Base-by-base conservation (phyloP, 164 flowering plant species). In the Vitis rotundifolia region DNA sequence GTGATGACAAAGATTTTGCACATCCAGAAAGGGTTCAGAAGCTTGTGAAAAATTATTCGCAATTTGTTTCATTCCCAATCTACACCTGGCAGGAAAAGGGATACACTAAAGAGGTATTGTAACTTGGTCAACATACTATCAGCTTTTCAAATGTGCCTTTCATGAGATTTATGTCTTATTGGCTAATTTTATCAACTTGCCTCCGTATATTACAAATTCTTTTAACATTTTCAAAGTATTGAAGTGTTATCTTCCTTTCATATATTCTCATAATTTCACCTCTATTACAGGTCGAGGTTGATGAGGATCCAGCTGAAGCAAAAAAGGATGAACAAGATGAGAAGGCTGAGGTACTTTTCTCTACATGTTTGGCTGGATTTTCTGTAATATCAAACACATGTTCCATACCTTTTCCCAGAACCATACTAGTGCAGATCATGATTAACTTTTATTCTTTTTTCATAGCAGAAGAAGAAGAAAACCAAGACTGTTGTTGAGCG, bases 61-160 rank as follows among this genome's bases (percentile, higher is more conserved):
- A 88, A 71, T 96, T 96, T 85, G 97, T 96, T 68, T 93, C 98
- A 12, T 96, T 93, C 79, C 99, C 98, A 48, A 93, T 96, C 63
- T 96, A 87, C 73, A 91, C 92, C 4, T 96, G 99, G 98, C 88
- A 91, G 71, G 99, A 96, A 75, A 93, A 89, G 73, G 99, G 97
- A 56, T 84, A 65, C 58, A 93, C 99, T 2, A 93, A 91, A 79
- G 99, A 96, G 97, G 99, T 91, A 73, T 2, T 65, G 7, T 52
- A 57, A 11, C 61, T 66, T 28, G 19, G 16, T 60, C 16, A 0
- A 11, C 18, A 15, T 66, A 11, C 70, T 13, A 68, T 56, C 13
- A 54, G 22, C 9, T 47, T 63, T 59, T 9, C 59, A 22, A 44
- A 60, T 47, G 29, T 5, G 19, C 18, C 44, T 18, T 28, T 28